phyloP scores from a whole-genome alignment of 1,284 basidiomycete genomes.

The Mixia osmundae region DNA sequence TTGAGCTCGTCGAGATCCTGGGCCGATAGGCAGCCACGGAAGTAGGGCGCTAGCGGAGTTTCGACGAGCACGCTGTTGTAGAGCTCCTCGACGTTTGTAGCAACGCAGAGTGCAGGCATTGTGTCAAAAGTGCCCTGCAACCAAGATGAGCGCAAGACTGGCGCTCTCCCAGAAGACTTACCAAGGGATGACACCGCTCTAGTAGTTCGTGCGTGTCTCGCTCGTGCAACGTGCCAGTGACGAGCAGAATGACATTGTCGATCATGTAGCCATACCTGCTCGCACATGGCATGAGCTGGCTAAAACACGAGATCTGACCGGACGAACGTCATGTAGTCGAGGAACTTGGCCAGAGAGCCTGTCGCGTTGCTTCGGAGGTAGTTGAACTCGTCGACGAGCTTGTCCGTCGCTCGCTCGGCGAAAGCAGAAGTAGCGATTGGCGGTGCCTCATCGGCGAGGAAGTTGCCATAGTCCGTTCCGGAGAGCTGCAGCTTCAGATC shows the following conservation, averaged over 20 bases:
- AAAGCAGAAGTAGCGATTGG: conserved; percentile 88
- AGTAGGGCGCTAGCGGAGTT: conserved; percentile 92
- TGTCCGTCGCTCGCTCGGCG: conserved; percentile 78
- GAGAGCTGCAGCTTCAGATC: conserved; percentile 80
- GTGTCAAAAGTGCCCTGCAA: conserved; percentile 73
- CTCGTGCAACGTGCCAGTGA: conserved; percentile 92
- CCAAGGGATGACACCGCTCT: conserved; percentile 81
- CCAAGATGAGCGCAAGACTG: neutral
- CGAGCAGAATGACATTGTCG: conserved; percentile 93
- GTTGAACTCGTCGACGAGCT: conserved; percentile 92
- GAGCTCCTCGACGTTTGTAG: conserved; percentile 96
- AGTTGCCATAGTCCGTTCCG: conserved; percentile 95
- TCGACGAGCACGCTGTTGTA: conserved; percentile 94
- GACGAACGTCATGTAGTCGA: conserved; percentile 86
- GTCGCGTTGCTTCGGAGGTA: conserved; percentile 77
- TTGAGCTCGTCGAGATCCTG: conserved; percentile 95
- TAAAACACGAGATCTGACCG: neutral
- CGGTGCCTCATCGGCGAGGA: conserved; percentile 88
- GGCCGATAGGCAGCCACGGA: conserved; percentile 82
- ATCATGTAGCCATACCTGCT: conserved; percentile 94
- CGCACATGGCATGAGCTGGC: neutral
- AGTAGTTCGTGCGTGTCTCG: conserved; percentile 91
- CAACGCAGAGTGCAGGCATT: conserved; percentile 96
- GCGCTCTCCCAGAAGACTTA: neutral
- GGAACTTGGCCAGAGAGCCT: conserved; percentile 69